phyloP scores from a whole-genome alignment of 768 basidiomycete species.

The Phanerochaete sordida region DNA sequence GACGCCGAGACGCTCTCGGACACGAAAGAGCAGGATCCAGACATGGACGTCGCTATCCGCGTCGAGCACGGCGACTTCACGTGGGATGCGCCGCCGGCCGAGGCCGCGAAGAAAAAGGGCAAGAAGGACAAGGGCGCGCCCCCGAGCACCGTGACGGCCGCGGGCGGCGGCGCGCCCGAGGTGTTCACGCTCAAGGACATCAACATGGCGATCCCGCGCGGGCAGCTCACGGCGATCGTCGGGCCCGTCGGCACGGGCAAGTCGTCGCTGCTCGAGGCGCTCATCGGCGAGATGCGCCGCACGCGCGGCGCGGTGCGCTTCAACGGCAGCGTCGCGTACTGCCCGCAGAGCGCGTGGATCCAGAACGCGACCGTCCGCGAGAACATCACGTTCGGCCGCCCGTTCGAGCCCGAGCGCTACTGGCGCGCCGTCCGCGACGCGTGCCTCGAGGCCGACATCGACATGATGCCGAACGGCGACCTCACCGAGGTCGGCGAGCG shows the following conservation, averaged over 20 bases:
- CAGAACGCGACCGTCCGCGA: constrained; percentile 84
- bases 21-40: constrained; percentile 48
- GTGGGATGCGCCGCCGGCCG: constrained; percentile 61
- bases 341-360: constrained; percentile 89
- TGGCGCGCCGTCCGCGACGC: constrained; percentile 78
- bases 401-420: constrained; percentile 78
- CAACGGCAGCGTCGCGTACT: constrained; percentile 77
- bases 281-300: constrained; percentile 82
- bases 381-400: constrained; percentile 84
- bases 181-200: constrained; percentile 68
- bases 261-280: constrained; percentile 65
- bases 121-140: constrained; percentile 29
- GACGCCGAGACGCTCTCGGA: constrained; percentile 75
- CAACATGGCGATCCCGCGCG: constrained; percentile 65
- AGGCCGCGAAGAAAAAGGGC: constrained; percentile 27
- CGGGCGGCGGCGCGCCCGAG: constrained; percentile 34
- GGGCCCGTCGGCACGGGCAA: constrained; percentile 73
- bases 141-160: no score
- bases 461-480: constrained; percentile 74
- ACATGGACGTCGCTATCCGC: constrained; percentile 60
- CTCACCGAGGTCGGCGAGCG: constrained; percentile 83
- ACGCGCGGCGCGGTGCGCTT: constrained; percentile 63
- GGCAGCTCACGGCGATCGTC: constrained; percentile 80
- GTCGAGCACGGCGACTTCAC: constrained; percentile 48
- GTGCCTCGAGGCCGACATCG: constrained; percentile 77